Conservation (phyloP, 805 yeast genomes). For the Kodamaea fukazawae region DNA sequence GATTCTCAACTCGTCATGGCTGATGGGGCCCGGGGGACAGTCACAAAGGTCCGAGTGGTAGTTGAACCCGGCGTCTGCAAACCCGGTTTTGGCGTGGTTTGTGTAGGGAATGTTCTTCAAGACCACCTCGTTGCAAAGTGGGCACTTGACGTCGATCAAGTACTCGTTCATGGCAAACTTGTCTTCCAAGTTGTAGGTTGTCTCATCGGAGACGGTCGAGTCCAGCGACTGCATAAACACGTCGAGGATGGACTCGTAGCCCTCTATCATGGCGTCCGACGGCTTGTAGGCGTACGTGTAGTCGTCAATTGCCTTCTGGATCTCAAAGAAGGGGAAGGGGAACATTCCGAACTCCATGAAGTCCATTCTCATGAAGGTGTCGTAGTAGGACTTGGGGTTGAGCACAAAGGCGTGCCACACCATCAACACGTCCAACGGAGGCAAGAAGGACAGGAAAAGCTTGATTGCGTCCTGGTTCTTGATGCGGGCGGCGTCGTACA, state of each 20-base stretch:
- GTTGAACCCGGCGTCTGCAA: slow-evolving; percentile 13
- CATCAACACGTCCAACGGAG: slow-evolving; percentile 23
- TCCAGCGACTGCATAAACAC: background rate
- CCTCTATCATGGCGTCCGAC: slow-evolving; percentile 7
- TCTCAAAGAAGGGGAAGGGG: slow-evolving; percentile 19
- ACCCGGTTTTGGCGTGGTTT: slow-evolving; percentile 12
- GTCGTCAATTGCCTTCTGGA: slow-evolving; percentile 11
- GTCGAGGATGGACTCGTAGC: background rate
- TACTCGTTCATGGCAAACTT: slow-evolving; percentile 4
- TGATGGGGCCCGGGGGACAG: background rate
- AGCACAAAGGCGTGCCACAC: slow-evolving; percentile 24
- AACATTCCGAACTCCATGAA: slow-evolving; percentile 15
- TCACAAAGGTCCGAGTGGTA: background rate
- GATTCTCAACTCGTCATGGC: slow-evolving; percentile 3
- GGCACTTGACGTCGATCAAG: slow-evolving; percentile 4
- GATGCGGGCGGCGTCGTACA: background rate
- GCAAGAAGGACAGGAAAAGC: slow-evolving; percentile 10
- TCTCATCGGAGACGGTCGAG: background rate
- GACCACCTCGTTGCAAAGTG: background rate
- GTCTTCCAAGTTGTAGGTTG: background rate
- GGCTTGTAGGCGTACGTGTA: slow-evolving; percentile 14
- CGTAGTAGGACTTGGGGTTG: slow-evolving; percentile 17
- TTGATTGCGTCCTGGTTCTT: background rate
- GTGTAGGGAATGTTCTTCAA: slow-evolving; percentile 12
- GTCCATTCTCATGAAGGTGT: slow-evolving; percentile 15